Conservation (phyloP, 2,329 filamentous ascomycete genomes). For the Trichoderma sp. region DNA sequence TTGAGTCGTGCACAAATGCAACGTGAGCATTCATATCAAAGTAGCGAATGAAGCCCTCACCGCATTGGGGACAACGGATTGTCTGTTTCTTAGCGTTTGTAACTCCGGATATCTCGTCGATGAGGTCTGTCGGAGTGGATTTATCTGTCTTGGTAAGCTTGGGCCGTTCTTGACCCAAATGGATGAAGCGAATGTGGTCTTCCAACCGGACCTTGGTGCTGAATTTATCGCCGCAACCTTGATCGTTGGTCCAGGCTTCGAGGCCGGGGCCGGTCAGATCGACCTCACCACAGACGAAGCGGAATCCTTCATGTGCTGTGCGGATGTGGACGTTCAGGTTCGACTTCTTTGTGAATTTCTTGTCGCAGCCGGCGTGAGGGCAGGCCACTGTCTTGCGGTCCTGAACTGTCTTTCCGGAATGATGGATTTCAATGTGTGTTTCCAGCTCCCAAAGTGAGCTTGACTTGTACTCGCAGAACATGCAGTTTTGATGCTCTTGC, state of each 20-base stretch:
- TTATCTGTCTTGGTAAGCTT: conserved; percentile 29
- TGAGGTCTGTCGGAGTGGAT: conserved; percentile 32
- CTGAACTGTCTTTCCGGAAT: conserved; percentile 63
- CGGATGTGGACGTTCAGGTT: conserved; percentile 81
- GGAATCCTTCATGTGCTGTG: conserved; percentile 72
- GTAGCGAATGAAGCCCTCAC: conserved; percentile 50
- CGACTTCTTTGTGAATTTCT: conserved; percentile 78
- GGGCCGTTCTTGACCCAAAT: conserved; percentile 63
- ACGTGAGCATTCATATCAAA: conserved; percentile 53
- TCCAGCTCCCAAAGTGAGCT: conserved; percentile 67
- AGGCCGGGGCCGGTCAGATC: conserved; percentile 61
- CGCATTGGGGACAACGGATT: conserved; percentile 49
- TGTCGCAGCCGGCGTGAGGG: conserved; percentile 66
- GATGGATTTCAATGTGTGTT: conserved; percentile 75
- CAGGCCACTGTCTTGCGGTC: conserved; percentile 69
- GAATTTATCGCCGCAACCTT: conserved; percentile 75
- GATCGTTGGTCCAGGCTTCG: conserved; percentile 61
- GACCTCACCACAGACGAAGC: conserved; percentile 76
- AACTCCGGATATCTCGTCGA: conserved; percentile 48
- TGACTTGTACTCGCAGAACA: conserved; percentile 71
- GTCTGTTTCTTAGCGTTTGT: conserved; percentile 44
- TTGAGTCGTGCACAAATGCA: conserved; percentile 31
- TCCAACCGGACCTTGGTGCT: conserved; percentile 76
- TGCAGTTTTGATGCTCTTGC: conserved; percentile 72
- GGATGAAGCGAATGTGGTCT: conserved; percentile 80